Evolutionary conservation across 768 basidiomycete genomes (phyloP), one percentile per base, ranked within the genome.

Genomic region (Dendrothele bispora): DNA sequence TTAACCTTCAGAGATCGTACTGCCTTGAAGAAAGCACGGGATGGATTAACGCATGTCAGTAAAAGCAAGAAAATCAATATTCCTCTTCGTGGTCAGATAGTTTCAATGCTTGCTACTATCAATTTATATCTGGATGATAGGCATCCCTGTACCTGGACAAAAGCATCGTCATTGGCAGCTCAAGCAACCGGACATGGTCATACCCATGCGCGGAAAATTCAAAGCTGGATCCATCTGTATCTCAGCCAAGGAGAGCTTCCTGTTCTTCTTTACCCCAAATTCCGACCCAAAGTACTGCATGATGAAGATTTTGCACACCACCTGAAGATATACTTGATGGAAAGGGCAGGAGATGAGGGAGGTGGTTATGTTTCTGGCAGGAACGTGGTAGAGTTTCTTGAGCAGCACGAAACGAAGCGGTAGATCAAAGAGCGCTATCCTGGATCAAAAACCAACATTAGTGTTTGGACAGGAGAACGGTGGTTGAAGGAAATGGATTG

Each of bases 401-500:
- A 49, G 29, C 54, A 45, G 11, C 50, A 54, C 11, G 54, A 59
- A 17, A 52, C 63, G 17, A 59, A 66, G 43, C 35, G 45, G 12
- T 26, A 45, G 20, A 43, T 65, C 24, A 53, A 49, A 18, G 40
- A 25, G 11, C 22, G 37, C 22, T 17, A 12, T 12, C 3, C 41
- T 14, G 32, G 21, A 29, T 34, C 44, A 10, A n/a, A n/a, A n/a
- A 35, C 43, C 3, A 44, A 40, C 6, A 64, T 68, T 43, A 56
- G 54, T 15, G 44, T 51, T 2, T 12, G 40, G 4, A 72, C 66
- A 2, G 68, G 69, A 14, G 41, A 39, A 7, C 34, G 51, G 1
- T 73, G 67, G 69, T 52, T 79, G 3, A 43, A 61, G 4, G 64
- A 57, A 8, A 29, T 73, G 8, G 62, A 56, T 2, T 72, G 60